phyloP scores from a whole-genome alignment of 202 grass and related monocot genomes.

The Miscanthus sacchariflorus region DNA sequence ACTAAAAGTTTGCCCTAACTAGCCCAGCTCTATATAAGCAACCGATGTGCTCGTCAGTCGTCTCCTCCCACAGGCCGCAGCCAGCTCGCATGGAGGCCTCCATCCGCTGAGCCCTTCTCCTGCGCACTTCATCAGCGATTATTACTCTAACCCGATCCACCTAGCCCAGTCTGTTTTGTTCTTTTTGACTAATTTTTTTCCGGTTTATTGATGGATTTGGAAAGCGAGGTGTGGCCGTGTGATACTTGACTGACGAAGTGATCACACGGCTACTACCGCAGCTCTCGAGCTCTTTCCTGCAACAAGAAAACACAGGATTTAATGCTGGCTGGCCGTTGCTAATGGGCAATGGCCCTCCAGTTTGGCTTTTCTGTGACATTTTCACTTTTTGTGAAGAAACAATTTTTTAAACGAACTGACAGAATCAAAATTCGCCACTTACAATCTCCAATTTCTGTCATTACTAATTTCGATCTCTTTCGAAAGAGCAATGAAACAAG shows the following conservation, averaged over 20 bases:
- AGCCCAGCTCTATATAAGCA: too few species aligned
- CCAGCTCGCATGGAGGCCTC: too few species aligned
- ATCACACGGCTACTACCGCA: neutral
- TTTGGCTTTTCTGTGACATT: conserved; percentile 66
- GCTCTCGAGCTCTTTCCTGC: conserved; percentile 39
- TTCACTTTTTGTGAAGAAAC: neutral
- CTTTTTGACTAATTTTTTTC: too few species aligned
- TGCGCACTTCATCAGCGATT: neutral
- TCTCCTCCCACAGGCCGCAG: too few species aligned
- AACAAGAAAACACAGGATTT: conserved; percentile 39
- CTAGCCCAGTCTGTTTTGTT: too few species aligned
- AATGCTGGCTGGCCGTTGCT: conserved; percentile 50
- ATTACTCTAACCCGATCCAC: neutral
- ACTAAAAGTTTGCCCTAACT: too few species aligned
- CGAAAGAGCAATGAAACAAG: neutral
- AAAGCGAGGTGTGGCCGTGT: conserved; percentile 26
- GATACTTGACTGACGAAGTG: neutral
- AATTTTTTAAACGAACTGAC: neutral
- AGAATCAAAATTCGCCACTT: neutral
- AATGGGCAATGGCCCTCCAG: conserved; percentile 31
- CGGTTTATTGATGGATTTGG: neutral
- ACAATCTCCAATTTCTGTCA: too few species aligned
- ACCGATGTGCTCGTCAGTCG: too few species aligned
- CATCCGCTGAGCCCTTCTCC: neutral
- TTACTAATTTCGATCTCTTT: neutral